Evolutionary conservation across 192 early-diverging fungal genomes (phyloP).

Genomic region (Rhizophagus sp.): DNA sequence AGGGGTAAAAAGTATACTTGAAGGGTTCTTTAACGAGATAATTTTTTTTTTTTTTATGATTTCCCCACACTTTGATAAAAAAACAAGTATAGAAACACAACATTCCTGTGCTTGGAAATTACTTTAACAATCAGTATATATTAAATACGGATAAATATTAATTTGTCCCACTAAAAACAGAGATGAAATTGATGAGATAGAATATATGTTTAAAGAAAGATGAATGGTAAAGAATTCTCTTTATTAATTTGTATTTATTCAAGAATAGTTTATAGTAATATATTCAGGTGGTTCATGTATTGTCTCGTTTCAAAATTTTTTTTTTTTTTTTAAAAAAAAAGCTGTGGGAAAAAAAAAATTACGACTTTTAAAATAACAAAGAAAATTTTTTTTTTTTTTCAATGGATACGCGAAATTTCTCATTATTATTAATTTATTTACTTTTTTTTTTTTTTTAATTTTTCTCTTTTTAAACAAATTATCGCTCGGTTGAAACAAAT

Average conservation of each 20-base stretch:
- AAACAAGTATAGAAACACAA: not conserved
- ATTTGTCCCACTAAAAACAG: not conserved
- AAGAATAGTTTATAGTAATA: not conserved
- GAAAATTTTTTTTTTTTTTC: not conserved
- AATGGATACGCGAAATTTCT: no score
- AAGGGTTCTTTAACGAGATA: not conserved
- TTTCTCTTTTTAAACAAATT: no score
- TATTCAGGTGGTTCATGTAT: not conserved
- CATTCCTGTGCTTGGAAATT: not conserved
- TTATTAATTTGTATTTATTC: not conserved
- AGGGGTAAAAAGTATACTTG: not conserved
- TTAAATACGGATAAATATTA: not conserved
- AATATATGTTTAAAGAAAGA: not conserved
- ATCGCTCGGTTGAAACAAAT: no score
- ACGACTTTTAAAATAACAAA: not conserved
- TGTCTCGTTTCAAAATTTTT: not conserved
- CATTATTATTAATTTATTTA: no score
- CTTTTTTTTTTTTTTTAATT: no score
- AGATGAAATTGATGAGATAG: not conserved
- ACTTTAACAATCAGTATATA: not conserved
- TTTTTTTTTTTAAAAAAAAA: no score
- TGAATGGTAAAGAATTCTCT: not conserved
- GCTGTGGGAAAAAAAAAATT: not conserved
- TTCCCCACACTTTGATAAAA: not conserved
- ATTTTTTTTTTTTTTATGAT: not conserved